Evolutionary conservation across 2,329 filamentous ascomycete species (phyloP), one percentile per base, ranked within the genome.

Genomic region (Massarina eburnea): DNA sequence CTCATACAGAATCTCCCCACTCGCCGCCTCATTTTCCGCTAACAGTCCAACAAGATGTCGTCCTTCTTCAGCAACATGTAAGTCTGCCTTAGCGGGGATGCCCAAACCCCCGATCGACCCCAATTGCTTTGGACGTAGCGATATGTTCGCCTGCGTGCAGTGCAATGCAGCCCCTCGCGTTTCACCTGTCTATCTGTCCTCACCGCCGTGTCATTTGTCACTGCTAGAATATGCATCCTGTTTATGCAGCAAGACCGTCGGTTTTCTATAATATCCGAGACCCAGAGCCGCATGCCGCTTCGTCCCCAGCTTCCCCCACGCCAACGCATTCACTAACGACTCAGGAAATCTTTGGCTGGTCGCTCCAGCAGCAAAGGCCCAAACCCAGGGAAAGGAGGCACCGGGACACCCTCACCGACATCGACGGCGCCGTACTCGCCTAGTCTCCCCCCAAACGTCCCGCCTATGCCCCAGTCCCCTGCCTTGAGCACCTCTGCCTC

Each of bases 21-120:
- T 14, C n/a, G n/a, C 27, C 12, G 27, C 27, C 27, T 14, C 7
- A 8, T 8, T 14, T 4, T 14, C 12, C 27, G 27, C 12, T 4
- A 30, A 8, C 4, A 8, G 27, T 14, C 27, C 17, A 22, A 8
- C 18, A n/a, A n/a, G n/a, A 71, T 71, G 69, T 62, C 68, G 52
- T 71, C 67, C 46, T 72, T 72, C 57, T 72, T 72, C 62, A 69
- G 66, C 60, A 71, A 66, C 56, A 67, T 71, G 69, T 71, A 56
- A 70, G 69, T 72, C 54, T 18, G 10, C 35, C 63, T 68, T 67
- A 66, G 64, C 66, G 55, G 42, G 51, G 34, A 48, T 54, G 51
- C 57, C 59, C n/a, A n/a, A n/a, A n/a, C n/a, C n/a, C n/a, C n/a
- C n/a, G n/a, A n/a, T n/a, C n/a, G n/a, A n/a, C n/a, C 58, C 57